Conservation (phyloP, 192 early-diverging fungal genomes). For the Pilobolus umbonatus region DNA sequence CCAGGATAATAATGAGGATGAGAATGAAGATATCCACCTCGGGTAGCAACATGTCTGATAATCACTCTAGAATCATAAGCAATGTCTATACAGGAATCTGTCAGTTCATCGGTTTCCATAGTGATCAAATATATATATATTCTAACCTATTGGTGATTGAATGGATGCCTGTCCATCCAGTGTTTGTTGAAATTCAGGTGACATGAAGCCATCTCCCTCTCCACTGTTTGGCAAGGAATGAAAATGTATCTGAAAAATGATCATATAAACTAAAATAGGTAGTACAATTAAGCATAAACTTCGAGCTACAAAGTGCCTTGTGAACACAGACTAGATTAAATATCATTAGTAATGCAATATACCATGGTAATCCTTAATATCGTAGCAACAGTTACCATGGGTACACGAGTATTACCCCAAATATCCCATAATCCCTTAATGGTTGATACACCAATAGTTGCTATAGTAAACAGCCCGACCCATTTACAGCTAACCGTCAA, state of each 20-base stretch:
- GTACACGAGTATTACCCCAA: slow-evolving; percentile 66
- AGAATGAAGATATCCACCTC: slow-evolving; percentile 81
- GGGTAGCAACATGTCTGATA: slow-evolving; percentile 68
- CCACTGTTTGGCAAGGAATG: slow-evolving; percentile 72
- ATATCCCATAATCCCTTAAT: slow-evolving; percentile 84
- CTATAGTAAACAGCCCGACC: slow-evolving; percentile 93
- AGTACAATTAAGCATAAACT: slow-evolving; percentile 80
- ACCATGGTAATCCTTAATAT: neutral
- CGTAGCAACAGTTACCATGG: slow-evolving; percentile 14
- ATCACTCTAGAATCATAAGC: slow-evolving; percentile 66
- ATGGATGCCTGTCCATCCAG: slow-evolving; percentile 57
- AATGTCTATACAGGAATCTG: too few relatives aligned
- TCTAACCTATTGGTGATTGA: slow-evolving; percentile 47
- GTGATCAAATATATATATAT: neutral
- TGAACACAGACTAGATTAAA: slow-evolving; percentile 15
- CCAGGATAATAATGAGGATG: slow-evolving; percentile 66
- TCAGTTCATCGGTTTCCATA: neutral
- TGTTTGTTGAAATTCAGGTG: slow-evolving; percentile 85
- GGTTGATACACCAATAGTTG: slow-evolving; percentile 81
- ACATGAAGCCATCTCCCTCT: slow-evolving; percentile 95
- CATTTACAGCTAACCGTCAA: slow-evolving; percentile 81
- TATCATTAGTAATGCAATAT: neutral
- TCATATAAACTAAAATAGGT: slow-evolving; percentile 78
- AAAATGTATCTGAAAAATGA: slow-evolving; percentile 93
- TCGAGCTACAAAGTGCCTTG: slow-evolving; percentile 79